Percentiles rank a stretch among this genome's conserved stretches.
These are phyloP conservation scores for Berkeleyomyces basicola DNA, from an alignment of 2,329 filamentous ascomycete species.

Conservation along the genomic window DNA sequence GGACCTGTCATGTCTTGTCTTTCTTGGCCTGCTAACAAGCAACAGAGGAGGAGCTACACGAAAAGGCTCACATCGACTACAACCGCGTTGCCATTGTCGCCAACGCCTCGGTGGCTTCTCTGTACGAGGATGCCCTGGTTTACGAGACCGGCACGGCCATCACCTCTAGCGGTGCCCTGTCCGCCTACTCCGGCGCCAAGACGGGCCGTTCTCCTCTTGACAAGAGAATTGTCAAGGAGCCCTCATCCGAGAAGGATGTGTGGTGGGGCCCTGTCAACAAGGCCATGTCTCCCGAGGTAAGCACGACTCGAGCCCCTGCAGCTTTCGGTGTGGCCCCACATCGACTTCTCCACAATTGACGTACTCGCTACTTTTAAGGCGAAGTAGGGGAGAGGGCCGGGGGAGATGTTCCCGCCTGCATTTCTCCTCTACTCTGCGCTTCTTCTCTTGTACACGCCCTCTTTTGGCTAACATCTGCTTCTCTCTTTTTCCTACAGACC, in stretches of 20 bases:
- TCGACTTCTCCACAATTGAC: slow-evolving; percentile 10
- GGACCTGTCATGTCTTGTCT: neutral
- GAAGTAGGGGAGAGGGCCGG: neutral
- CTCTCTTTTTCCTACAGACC: slow-evolving; percentile 41
- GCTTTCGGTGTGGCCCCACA: neutral
- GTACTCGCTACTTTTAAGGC: neutral
- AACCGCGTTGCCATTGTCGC: slow-evolving; percentile 92
- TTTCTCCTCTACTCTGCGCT: neutral
- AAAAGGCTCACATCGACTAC: slow-evolving; percentile 97
- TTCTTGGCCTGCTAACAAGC: slow-evolving; percentile 10
- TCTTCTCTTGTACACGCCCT: neutral
- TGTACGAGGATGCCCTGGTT: slow-evolving; percentile 93
- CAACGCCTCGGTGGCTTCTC: slow-evolving; percentile 85
- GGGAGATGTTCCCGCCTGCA: neutral
- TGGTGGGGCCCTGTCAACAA: slow-evolving; percentile 99
- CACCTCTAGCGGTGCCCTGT: slow-evolving; percentile 85
- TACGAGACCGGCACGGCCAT: slow-evolving; percentile 98
- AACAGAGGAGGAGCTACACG: slow-evolving; percentile 79
- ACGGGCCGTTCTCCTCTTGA: slow-evolving; percentile 92
- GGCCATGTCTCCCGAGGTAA: slow-evolving; percentile 92
- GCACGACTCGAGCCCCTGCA: slow-evolving; percentile 10
- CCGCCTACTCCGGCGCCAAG: slow-evolving; percentile 95
- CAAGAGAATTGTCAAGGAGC: slow-evolving; percentile 93
- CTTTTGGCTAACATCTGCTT: slow-evolving; percentile 1
- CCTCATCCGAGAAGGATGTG: slow-evolving; percentile 72